phyloP scores from a whole-genome alignment of 1,284 basidiomycete genomes.

The Somion occarium region DNA sequence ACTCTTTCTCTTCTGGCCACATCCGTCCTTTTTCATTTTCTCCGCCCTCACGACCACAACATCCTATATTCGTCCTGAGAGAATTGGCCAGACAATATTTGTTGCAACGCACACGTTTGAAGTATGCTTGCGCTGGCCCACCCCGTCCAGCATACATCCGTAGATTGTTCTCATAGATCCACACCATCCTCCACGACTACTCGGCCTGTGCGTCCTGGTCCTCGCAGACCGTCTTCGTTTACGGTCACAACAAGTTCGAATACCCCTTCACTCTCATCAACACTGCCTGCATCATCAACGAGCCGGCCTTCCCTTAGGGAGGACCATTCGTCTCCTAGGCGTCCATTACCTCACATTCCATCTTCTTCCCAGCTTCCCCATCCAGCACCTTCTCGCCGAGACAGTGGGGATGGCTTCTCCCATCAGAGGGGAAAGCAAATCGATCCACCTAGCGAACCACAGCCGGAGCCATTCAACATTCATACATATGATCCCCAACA shows the following conservation, averaged over 20 bases:
- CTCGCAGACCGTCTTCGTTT: constrained; percentile 7
- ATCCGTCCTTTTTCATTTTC: constrained; percentile 4
- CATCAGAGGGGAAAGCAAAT: constrained; percentile 2
- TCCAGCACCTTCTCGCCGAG: constrained; percentile 5
- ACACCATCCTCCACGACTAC: not conserved
- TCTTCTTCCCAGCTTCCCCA: constrained; percentile 4
- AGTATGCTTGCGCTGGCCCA: constrained; percentile 9
- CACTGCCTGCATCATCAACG: constrained; percentile 11
- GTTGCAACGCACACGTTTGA: not conserved
- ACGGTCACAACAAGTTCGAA: constrained; percentile 8
- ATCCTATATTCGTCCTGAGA: not conserved
- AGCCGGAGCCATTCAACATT: constrained; percentile 38
- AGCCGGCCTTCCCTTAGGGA: constrained; percentile 14
- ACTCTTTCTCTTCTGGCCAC: constrained; percentile 2
- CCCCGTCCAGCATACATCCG: constrained; percentile 5
- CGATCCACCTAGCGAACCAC: constrained; percentile 1
- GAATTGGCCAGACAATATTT: not conserved
- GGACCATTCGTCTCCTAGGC: constrained; percentile 14
- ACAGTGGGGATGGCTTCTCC: constrained; percentile 3
- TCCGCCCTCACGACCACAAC: not conserved
- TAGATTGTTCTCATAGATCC: constrained; percentile 6
- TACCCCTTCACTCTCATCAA: constrained; percentile 13
- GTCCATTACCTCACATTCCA: constrained; percentile 5
- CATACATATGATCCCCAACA: constrained; percentile 63
- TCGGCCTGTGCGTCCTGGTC: not conserved